These are phyloP conservation scores for Chrysochromulina tobinii DNA, from an alignment of 78 protist genomes.

Conservation along the genomic window DNA sequence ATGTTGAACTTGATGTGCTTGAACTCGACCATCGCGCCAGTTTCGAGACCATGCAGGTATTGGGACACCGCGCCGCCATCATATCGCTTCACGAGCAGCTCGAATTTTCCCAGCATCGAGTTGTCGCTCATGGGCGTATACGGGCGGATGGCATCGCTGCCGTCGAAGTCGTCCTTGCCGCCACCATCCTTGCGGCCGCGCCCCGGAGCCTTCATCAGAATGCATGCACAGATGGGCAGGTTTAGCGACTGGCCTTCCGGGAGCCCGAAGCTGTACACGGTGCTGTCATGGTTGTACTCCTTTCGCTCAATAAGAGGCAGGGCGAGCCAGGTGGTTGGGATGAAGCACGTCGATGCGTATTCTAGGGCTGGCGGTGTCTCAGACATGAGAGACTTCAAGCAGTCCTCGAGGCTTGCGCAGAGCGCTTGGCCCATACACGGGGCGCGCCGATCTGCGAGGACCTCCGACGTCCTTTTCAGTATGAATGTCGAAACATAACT, in stretches of 20 bases:
- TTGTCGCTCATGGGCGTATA: conserved; percentile 25
- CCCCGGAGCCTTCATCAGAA: background rate
- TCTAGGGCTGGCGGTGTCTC: background rate
- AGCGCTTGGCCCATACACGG: too few species aligned
- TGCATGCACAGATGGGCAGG: conserved; percentile 20
- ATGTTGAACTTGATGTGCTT: conserved; percentile 29
- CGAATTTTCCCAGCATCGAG: conserved; percentile 9
- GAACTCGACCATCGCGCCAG: background rate
- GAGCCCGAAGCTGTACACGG: background rate
- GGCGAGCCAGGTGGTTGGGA: conserved; percentile 12
- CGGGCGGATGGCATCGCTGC: conserved; percentile 18
- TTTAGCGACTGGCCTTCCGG: background rate
- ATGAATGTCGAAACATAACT: too few species aligned
- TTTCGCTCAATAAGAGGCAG: background rate
- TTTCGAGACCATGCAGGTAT: background rate
- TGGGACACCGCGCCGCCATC: conserved; percentile 12
- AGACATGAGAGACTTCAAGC: too few species aligned
- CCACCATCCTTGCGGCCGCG: background rate
- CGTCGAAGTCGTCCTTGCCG: background rate
- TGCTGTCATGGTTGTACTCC: background rate
- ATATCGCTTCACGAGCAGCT: conserved; percentile 24
- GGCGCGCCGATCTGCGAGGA: too few species aligned
- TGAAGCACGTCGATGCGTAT: conserved; percentile 1
- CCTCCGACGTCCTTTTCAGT: too few species aligned
- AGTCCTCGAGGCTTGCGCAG: too few species aligned